Base-by-base conservation (phyloP, 1,284 basidiomycete genomes). In the Rhodofomes roseus region DNA sequence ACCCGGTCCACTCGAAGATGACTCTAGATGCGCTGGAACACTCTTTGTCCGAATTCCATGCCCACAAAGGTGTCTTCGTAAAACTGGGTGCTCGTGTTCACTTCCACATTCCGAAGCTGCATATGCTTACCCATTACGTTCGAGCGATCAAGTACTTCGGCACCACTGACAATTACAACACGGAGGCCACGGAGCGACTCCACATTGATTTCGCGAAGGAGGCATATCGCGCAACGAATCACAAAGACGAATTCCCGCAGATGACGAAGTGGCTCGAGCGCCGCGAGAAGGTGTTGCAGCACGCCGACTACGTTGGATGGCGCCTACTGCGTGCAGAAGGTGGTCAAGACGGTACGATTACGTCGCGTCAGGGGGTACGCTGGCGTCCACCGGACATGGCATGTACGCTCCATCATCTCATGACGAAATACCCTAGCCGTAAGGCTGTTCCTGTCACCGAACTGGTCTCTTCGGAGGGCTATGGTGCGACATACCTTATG, bases 201-300 rank as follows among this genome's bases (percentile, higher is more conserved):
- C n/a, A n/a, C n/a, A n/a, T n/a, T n/a, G n/a, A n/a, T n/a, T n/a
- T n/a, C n/a, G n/a, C n/a, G n/a, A n/a, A n/a, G n/a, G n/a, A n/a
- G n/a, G n/a, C n/a, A n/a, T n/a, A n/a, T n/a, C n/a, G n/a, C n/a
- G n/a, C n/a, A n/a, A 58, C 61, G 12, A 75, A 75, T 57, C 64
- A 65, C 22, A 70, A 71, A 37, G 67, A 75, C 23, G 69, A 74
- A 40, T 68, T 70, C 23, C 25, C 60, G 2, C 74, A 75, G 50
- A 77, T 77, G 75, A 71, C 70, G 0, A 22, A 37, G 1, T 77
- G 75, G 75, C 63, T 76, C 0, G 62, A 71, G 39, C 60, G 66
- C 1, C 64, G 62, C n/a, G n/a, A n/a, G n/a, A n/a, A n/a, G n/a
- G n/a, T n/a, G 68, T 0, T 40, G 8, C 59, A 54, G 4, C 56